Evolutionary conservation across 768 basidiomycete genomes (phyloP), one percentile per base, ranked within the genome.

Genomic region (Mycena filopes): DNA sequence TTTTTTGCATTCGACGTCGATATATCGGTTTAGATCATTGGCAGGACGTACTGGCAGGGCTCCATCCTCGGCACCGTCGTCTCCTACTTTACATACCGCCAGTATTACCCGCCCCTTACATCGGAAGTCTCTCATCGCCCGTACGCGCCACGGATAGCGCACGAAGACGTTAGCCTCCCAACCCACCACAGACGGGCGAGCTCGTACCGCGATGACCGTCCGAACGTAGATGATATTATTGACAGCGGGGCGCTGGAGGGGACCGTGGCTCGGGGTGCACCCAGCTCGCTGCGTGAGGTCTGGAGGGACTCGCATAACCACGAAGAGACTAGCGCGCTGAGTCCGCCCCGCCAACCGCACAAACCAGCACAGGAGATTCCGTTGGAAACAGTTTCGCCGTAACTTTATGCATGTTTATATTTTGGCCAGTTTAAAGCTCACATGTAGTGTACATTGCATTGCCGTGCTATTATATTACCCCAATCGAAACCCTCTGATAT

Each of bases 1-100:
- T 54, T 16, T 16, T 51, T 16, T 12, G 10, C 18, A 20, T 36
- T 31, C n/a, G 10, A 70, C 46, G 56, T n/a, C n/a, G n/a, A n/a
- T n/a, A n/a, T n/a, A n/a, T n/a, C n/a, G n/a, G n/a, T 55, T 31
- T 66, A 94, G 93, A 97, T 76, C 95, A 97, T 75, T 96, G 94
- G 92, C 89, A 94, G 7, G 97, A 99, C 69, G 92, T 98, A 45
- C 72, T 94, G 11, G 87, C 92, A 2, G 96, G n/a, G 96, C 7
- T 85, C 89, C 3, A 56, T 90, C 29, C 81, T 98, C 10, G 97
- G 96, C 15, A 80, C 92, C 20, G 73, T 83, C 47, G 79, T 93
- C 60, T 82, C 94, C 20, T 91, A 86, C 78, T 91, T 95, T 70
- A 76, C 86, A 18, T 96, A 96, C 77, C 87, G 92, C 45, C 93